phyloP scores from a whole-genome alignment of 257 asterid genomes.

The Vinca minor region DNA sequence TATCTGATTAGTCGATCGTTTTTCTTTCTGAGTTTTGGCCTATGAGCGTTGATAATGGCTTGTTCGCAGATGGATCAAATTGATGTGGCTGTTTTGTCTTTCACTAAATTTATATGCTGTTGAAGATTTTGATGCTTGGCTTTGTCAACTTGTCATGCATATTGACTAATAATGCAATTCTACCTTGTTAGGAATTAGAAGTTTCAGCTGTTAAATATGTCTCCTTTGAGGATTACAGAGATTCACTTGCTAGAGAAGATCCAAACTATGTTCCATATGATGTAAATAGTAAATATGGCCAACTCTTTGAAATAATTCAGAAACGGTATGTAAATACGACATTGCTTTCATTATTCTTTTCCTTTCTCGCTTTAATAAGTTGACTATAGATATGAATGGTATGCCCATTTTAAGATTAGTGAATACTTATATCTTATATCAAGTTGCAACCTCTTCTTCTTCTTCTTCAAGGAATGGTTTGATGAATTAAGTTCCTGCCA shows the following conservation, averaged over 20 bases:
- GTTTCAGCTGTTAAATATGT: conserved; percentile 93
- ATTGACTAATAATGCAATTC: background rate
- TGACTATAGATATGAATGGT: background rate
- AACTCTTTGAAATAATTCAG: conserved; percentile 65
- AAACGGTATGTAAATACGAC: conserved; percentile 49
- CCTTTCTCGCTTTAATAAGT: conserved; percentile 2
- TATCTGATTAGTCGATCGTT: background rate
- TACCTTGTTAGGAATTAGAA: conserved; percentile 75
- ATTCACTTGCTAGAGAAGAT: conserved; percentile 66
- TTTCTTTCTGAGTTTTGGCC: background rate
- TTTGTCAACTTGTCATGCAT: background rate
- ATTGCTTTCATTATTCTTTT: conserved; percentile 9
- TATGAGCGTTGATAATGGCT: background rate
- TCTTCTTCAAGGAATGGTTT: background rate
- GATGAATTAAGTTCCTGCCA: background rate
- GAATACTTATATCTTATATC: background rate
- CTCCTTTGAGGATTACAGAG: conserved; percentile 59
- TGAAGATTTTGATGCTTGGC: background rate
- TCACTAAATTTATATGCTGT: background rate
- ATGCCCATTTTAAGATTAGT: background rate
- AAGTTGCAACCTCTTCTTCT: background rate
- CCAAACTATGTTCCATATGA: conserved; percentile 77
- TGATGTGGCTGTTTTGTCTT: background rate
- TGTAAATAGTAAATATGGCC: conserved; percentile 59
- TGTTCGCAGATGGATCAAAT: background rate